Evolutionary conservation across 345 rosid genomes (phyloP).

Genomic region (Bretschneidera sinensis): DNA sequence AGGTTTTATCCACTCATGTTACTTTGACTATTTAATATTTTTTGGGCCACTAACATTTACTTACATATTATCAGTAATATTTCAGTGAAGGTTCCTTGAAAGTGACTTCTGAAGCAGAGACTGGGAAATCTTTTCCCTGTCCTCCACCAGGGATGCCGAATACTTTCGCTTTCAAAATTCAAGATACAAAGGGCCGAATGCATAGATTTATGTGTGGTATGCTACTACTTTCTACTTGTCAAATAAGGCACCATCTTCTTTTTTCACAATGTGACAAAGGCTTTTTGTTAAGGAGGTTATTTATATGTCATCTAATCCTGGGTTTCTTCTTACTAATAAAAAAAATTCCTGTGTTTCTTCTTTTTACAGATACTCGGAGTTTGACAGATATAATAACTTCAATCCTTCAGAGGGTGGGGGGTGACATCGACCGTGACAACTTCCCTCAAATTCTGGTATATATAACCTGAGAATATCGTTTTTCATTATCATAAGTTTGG

Average conservation of each 20-base stretch:
- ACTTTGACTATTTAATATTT: slow-evolving; percentile 8
- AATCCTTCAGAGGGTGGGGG: slow-evolving; percentile 84
- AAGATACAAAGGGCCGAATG: slow-evolving; percentile 77
- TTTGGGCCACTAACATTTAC: slow-evolving; percentile 10
- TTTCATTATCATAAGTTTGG: not conserved
- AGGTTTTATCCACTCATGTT: slow-evolving; percentile 44
- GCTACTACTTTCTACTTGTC: slow-evolving; percentile 12
- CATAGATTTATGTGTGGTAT: slow-evolving; percentile 94
- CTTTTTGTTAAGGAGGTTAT: too few relatives aligned
- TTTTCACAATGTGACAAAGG: not conserved
- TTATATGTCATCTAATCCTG: not conserved
- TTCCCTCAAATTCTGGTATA: slow-evolving; percentile 85
- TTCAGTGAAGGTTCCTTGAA: slow-evolving; percentile 84
- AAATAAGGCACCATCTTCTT: not conserved
- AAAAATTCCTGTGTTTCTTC: too few relatives aligned
- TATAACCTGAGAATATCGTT: not conserved
- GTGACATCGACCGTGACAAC: slow-evolving; percentile 70
- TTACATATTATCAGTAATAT: slow-evolving; percentile 18
- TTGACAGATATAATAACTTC: slow-evolving; percentile 76
- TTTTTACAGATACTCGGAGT: slow-evolving; percentile 57
- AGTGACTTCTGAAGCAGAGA: slow-evolving; percentile 74
- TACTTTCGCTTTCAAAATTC: slow-evolving; percentile 74
- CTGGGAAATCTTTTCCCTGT: slow-evolving; percentile 51
- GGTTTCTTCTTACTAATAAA: too few relatives aligned
- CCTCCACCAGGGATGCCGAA: slow-evolving; percentile 35